phyloP scores from a whole-genome alignment of 2,329 filamentous ascomycete species.

The Paraconiothyrium brasiliense region DNA sequence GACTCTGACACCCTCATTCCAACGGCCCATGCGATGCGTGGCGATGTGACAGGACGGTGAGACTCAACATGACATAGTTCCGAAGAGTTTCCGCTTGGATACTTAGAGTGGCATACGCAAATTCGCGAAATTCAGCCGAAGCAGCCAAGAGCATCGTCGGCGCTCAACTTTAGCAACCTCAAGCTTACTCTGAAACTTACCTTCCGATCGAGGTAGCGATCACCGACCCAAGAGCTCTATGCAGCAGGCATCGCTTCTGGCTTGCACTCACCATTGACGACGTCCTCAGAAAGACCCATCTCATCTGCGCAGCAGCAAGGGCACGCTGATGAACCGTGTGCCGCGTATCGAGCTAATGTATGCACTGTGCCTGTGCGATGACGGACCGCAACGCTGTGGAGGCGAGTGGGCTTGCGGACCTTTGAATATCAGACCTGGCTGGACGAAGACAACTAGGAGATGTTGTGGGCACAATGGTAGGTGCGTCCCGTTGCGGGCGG shows the following conservation, averaged over 20 bases:
- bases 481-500: conserved; percentile 20
- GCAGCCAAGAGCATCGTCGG: neutral
- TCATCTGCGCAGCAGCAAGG: conserved; percentile 22
- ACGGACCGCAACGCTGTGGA: conserved; percentile 24
- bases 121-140: neutral
- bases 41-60: conserved; percentile 4
- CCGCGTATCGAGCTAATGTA: conserved; percentile 23
- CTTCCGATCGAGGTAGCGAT: conserved; percentile 15
- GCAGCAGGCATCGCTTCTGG: conserved; percentile 3
- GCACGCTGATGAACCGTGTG: conserved; percentile 23
- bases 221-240: conserved; percentile 8
- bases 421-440: conserved; percentile 13
- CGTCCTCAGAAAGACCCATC: conserved; percentile 13
- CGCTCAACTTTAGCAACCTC: conserved; percentile 1
- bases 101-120: neutral
- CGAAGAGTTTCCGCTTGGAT: neutral
- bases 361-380: conserved; percentile 18
- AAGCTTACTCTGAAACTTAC: conserved; percentile 15
- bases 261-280: conserved; percentile 12
- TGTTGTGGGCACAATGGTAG: conserved; percentile 3
- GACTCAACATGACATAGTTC: neutral
- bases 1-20: conserved; percentile 20
- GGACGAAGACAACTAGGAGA: conserved; percentile 2
- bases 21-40: conserved; percentile 17
- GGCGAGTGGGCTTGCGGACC: conserved; percentile 11